Evolutionary conservation across 176 grass and related monocot genomes (phyloP).

Genomic region (Carex pumila): DNA sequence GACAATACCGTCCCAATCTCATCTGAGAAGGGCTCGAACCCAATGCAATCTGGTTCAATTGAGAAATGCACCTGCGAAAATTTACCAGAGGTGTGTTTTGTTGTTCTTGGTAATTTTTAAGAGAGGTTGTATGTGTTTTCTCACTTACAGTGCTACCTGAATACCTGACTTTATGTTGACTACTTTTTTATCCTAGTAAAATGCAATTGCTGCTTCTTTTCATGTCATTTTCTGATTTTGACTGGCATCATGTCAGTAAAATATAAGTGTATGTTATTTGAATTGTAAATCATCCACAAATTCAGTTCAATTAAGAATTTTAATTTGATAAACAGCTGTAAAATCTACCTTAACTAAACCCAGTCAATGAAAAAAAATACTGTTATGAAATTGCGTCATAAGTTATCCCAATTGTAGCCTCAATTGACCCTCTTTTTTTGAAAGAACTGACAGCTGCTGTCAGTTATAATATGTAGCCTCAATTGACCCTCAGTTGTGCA

Average conservation of each 20-base stretch:
- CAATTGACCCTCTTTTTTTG: background rate
- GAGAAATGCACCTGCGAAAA: background rate
- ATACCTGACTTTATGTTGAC: background rate
- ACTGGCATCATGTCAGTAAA: background rate
- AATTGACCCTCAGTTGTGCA: background rate
- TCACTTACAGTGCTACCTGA: background rate
- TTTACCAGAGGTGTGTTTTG: background rate
- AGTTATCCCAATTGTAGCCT: background rate
- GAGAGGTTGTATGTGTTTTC: background rate
- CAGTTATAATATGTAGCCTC: too few species aligned
- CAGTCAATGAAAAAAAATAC: background rate
- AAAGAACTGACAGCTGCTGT: too few species aligned
- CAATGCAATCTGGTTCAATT: background rate
- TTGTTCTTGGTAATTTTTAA: background rate
- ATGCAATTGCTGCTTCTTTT: background rate
- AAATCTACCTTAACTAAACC: background rate
- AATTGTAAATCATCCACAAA: background rate
- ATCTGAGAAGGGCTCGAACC: constrained; percentile 27
- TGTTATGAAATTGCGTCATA: background rate
- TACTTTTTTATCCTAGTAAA: background rate
- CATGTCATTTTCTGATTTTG: background rate
- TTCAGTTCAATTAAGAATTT: background rate
- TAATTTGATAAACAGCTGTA: background rate
- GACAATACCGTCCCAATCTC: constrained; percentile 29
- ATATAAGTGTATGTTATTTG: background rate